A percentile compares a stretch with the other conserved stretches of the same genome.
These are phyloP conservation scores for Mucor saturninus DNA, from an alignment of 371 early-diverging fungal genomes.

Conservation along the genomic window DNA sequence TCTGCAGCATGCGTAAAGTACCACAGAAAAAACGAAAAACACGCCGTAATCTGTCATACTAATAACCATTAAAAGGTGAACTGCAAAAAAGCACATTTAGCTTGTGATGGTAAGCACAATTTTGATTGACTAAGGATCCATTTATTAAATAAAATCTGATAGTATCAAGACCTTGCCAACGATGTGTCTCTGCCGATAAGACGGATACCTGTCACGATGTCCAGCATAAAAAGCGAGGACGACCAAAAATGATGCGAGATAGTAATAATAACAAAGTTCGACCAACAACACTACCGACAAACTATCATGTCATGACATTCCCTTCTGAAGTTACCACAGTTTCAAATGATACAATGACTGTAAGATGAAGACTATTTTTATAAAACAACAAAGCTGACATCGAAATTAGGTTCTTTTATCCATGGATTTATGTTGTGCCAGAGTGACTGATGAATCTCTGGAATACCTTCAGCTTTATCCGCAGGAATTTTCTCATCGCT, in stretches of 20 bases:
- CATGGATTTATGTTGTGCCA: constrained; percentile 33
- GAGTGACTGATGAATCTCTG: constrained; percentile 27
- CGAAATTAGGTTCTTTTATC: constrained; percentile 21
- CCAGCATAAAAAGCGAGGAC: constrained; percentile 33
- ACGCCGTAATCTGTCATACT: not conserved
- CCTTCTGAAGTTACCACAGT: not conserved
- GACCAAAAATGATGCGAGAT: constrained; percentile 29
- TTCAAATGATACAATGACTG: constrained; percentile 7
- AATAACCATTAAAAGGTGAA: constrained; percentile 13
- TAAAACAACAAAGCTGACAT: not conserved
- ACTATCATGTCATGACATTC: not conserved
- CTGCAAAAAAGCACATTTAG: constrained; percentile 36
- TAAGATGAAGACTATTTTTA: not conserved
- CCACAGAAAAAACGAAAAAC: not conserved
- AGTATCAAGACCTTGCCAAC: constrained; percentile 33
- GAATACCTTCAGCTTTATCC: constrained; percentile 29
- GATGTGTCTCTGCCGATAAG: constrained; percentile 27
- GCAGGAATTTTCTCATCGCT: constrained; percentile 32
- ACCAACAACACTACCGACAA: not conserved
- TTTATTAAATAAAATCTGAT: not conserved
- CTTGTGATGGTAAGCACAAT: constrained; percentile 28
- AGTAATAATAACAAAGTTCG: constrained; percentile 16
- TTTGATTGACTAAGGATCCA: not conserved
- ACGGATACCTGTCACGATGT: constrained; percentile 28
- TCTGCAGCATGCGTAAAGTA: constrained; percentile 26